Evolutionary conservation across 176 grass and related monocot species (phyloP).

Genomic region (Triticum monococcum): DNA sequence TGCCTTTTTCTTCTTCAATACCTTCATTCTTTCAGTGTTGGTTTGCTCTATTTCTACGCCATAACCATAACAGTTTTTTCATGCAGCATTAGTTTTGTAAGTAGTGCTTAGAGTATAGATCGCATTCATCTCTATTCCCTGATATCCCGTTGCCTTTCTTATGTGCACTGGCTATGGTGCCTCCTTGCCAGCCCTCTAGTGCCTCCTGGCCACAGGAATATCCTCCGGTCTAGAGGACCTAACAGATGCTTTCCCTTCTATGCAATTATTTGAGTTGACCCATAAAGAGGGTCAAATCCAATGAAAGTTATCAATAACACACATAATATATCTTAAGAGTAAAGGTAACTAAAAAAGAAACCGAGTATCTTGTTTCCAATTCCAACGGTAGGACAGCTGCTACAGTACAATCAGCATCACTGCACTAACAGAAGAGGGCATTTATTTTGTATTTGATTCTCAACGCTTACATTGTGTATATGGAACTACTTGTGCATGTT

Average conservation of each 20-base stretch:
- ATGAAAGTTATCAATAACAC: not conserved
- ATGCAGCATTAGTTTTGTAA: no score
- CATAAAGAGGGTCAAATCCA: not conserved
- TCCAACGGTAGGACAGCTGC: not conserved
- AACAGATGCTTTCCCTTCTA: not conserved
- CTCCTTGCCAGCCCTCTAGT: not conserved
- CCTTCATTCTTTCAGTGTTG: no score
- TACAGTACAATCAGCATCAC: not conserved
- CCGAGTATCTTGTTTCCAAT: not conserved
- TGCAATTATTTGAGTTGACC: not conserved
- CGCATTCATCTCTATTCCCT: not conserved
- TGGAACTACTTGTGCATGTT: not conserved
- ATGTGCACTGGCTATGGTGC: not conserved
- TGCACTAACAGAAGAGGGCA: not conserved
- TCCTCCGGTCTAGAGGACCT: not conserved
- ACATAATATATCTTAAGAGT: not conserved
- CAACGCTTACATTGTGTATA: not conserved
- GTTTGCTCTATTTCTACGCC: no score
- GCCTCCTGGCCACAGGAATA: not conserved
- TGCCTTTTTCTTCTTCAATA: no score
- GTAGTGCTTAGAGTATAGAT: no score
- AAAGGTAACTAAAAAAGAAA: slow-evolving; percentile 2
- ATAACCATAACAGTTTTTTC: no score
- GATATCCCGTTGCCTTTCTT: not conserved
- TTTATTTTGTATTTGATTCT: not conserved